These are phyloP conservation scores for Delonix regia DNA, from an alignment of 306 rosid genomes.

Conservation along the genomic window DNA sequence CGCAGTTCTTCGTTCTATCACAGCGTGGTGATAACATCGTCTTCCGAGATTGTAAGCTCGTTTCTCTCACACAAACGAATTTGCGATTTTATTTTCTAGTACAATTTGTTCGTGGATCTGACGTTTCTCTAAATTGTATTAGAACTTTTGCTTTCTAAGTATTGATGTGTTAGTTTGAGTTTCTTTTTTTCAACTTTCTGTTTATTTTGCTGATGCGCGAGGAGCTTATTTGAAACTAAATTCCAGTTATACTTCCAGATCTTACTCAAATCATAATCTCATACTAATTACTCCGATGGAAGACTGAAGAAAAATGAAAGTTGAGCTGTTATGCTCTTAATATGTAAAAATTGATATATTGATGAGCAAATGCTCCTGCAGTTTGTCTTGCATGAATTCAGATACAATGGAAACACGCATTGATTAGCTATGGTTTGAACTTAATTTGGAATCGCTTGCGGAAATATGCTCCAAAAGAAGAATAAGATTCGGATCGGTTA, in stretches of 20 bases:
- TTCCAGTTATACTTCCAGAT: neutral
- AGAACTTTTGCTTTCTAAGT: neutral
- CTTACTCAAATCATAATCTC: neutral
- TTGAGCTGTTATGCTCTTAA: neutral
- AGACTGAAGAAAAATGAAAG: neutral
- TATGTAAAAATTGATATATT: neutral
- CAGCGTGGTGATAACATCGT: conserved; percentile 37
- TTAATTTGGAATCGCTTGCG: neutral
- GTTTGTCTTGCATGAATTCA: conserved; percentile 28
- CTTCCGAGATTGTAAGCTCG: conserved; percentile 21
- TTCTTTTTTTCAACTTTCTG: neutral
- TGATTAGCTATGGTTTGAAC: neutral
- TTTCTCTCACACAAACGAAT: neutral
- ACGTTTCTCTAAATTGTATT: neutral
- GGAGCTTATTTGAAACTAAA: neutral
- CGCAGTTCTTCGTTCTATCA: conserved; percentile 33
- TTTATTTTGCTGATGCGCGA: neutral
- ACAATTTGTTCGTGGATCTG: neutral
- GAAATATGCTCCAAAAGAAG: conserved; percentile 8
- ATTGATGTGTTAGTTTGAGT: neutral
- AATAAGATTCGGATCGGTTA: conserved; percentile 2
- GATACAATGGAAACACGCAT: neutral
- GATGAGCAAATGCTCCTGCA: neutral
- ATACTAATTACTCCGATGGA: neutral
- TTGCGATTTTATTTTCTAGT: neutral